These are phyloP conservation scores for Phytophthora ramorum DNA, from an alignment of 352 stramenopile species.

Conservation along the genomic window DNA sequence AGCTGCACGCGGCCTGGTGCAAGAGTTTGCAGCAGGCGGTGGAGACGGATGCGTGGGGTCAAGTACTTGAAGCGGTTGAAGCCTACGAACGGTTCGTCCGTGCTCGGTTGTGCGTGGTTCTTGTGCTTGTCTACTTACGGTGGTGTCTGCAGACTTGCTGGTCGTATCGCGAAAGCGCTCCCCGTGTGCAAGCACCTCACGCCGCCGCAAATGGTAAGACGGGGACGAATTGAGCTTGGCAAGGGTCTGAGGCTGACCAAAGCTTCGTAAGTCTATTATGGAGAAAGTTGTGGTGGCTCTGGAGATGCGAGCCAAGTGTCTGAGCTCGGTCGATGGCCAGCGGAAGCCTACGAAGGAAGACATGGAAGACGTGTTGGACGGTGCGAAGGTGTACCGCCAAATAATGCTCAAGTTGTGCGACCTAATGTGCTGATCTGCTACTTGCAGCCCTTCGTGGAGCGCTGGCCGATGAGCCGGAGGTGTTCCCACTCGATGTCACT, in stretches of 20 bases:
- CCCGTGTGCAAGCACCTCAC: slow-evolving; percentile 55
- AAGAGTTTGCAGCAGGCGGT: slow-evolving; percentile 63
- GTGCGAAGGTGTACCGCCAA: slow-evolving; percentile 28
- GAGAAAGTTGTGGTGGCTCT: slow-evolving; percentile 52
- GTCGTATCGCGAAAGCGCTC: slow-evolving; percentile 42
- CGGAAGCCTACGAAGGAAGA: slow-evolving; percentile 70
- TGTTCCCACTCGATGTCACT: slow-evolving; percentile 45
- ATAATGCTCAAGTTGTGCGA: background rate
- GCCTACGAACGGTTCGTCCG: slow-evolving; percentile 65
- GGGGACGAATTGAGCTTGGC: background rate
- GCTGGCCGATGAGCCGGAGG: slow-evolving; percentile 45
- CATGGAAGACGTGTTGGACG: slow-evolving; percentile 65
- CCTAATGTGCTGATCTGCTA: background rate
- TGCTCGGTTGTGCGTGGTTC: background rate
- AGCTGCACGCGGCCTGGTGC: slow-evolving; percentile 63
- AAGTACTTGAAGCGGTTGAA: slow-evolving; percentile 81
- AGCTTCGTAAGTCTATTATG: slow-evolving; percentile 30
- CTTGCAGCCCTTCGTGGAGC: slow-evolving; percentile 44
- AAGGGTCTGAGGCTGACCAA: background rate
- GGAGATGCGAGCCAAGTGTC: slow-evolving; percentile 59
- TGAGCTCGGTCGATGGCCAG: slow-evolving; percentile 67
- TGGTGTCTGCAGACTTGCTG: slow-evolving; percentile 39
- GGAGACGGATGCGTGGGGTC: slow-evolving; percentile 70
- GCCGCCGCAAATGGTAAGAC: slow-evolving; percentile 42
- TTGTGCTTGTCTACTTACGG: slow-evolving; percentile 5